phyloP scores from a whole-genome alignment of 345 rosid genomes.

The Nephelium lappaceum region DNA sequence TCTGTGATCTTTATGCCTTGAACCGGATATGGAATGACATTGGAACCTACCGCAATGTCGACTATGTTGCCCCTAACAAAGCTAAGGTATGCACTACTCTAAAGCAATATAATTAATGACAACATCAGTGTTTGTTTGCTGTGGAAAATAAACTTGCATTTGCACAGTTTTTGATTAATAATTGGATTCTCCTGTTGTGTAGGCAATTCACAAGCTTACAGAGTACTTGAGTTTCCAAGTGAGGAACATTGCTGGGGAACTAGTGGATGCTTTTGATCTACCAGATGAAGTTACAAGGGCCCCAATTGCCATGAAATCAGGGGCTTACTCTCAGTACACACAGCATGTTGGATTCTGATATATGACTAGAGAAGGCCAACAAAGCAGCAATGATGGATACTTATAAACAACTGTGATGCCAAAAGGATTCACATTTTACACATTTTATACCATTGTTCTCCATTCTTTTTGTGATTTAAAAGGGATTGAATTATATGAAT shows the following conservation, averaged over 20 bases:
- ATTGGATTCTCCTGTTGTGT: conserved; percentile 17
- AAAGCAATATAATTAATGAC: neutral
- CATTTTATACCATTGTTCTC: too few relatives aligned
- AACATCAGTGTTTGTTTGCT: conserved; percentile 4
- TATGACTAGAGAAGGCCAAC: neutral
- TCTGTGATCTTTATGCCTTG: conserved; percentile 95
- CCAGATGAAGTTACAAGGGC: conserved; percentile 85
- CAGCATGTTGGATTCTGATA: conserved; percentile 74
- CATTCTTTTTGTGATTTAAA: neutral
- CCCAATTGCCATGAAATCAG: conserved; percentile 93
- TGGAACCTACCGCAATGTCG: conserved; percentile 91
- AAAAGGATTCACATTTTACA: neutral
- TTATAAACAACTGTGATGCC: neutral
- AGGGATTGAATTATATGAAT: neutral
- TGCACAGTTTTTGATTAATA: neutral
- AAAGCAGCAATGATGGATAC: neutral
- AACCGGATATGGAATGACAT: conserved; percentile 94
- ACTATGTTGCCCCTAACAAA: conserved; percentile 97
- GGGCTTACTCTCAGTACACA: conserved; percentile 89
- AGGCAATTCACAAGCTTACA: conserved; percentile 92
- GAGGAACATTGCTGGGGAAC: conserved; percentile 76
- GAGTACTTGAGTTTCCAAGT: conserved; percentile 91
- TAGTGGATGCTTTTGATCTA: conserved; percentile 81
- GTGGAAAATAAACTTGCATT: neutral
- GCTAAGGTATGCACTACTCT: conserved; percentile 68